phyloP scores from a whole-genome alignment of 2,329 filamentous ascomycete species.

The Tolypocladium guangdongense region DNA sequence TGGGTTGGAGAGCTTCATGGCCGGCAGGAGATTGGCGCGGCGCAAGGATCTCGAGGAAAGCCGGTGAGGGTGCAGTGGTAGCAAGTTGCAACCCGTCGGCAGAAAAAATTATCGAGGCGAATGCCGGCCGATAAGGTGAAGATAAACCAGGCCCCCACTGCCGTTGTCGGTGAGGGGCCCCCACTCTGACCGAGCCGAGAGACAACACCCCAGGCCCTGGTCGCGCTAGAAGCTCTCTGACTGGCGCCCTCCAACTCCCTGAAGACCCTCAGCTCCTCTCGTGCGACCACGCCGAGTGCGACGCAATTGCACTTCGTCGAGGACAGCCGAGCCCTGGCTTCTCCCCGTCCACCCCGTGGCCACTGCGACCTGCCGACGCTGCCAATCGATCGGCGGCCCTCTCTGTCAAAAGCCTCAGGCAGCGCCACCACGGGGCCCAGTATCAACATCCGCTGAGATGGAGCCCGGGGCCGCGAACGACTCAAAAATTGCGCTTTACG shows the following conservation, averaged over 20 bases:
- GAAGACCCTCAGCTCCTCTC: neutral
- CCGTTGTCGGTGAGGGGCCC: constrained; percentile 1
- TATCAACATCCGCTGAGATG: constrained; percentile 25
- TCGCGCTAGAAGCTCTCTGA: neutral
- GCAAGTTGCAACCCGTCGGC: neutral
- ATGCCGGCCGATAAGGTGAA: neutral
- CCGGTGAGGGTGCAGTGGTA: neutral
- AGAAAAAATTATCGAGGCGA: constrained; percentile 2
- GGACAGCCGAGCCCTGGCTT: neutral
- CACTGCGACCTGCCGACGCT: neutral
- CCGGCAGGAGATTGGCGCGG: neutral
- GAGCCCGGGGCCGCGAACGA: constrained; percentile 16
- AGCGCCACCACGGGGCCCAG: constrained; percentile 4
- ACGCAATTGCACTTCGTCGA: neutral
- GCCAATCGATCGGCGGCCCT: neutral
- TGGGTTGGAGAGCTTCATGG: constrained; percentile 74
- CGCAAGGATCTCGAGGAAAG: neutral
- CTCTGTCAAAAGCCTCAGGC: neutral
- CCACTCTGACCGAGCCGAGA: constrained; percentile 5
- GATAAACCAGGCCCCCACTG: neutral
- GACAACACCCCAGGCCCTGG: neutral
- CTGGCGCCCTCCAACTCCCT: neutral
- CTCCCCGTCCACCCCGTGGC: neutral
- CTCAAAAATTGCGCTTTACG: constrained; percentile 2
- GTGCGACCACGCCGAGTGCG: neutral